Conservation (phyloP, 2,329 filamentous ascomycete species). For the Aspergillus brunneoviolaceus region DNA sequence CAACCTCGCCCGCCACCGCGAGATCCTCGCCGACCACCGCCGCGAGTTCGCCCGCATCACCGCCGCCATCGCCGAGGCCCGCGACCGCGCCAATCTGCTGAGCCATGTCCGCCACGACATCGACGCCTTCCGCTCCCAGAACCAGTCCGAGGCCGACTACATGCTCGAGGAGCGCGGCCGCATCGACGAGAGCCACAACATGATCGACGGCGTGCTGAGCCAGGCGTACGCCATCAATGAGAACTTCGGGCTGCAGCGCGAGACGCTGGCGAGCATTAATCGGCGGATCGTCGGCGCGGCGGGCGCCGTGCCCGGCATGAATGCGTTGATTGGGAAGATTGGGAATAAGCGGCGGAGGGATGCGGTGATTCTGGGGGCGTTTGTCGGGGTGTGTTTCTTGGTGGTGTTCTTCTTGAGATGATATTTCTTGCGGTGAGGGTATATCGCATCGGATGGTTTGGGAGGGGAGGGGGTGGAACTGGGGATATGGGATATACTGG, state of each 20-base stretch:
- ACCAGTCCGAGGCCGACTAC: constrained; percentile 89
- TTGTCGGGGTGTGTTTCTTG: constrained; percentile 90
- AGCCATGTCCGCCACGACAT: constrained; percentile 91
- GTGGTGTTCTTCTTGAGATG: constrained; percentile 77
- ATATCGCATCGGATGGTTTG: no score
- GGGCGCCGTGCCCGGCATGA: constrained; percentile 88
- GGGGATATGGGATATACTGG: no score
- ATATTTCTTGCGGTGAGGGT: constrained; percentile 19
- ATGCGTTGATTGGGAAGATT: constrained; percentile 86
- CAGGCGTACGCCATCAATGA: constrained; percentile 98
- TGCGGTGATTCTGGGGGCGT: constrained; percentile 85
- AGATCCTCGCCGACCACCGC: constrained; percentile 83
- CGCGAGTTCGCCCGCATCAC: constrained; percentile 77
- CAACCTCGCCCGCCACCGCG: constrained; percentile 86
- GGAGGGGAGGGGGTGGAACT: no score
- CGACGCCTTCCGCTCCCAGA: constrained; percentile 77
- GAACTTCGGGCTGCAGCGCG: constrained; percentile 80
- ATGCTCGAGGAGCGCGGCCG: constrained; percentile 87
- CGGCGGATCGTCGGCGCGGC: constrained; percentile 85
- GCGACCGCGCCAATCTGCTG: constrained; percentile 85
- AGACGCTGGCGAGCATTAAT: constrained; percentile 86
- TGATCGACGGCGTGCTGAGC: constrained; percentile 85
- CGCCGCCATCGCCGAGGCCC: constrained; percentile 70
- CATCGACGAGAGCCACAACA: constrained; percentile 84
- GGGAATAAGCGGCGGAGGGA: constrained; percentile 93